Evolutionary conservation across 345 rosid species (phyloP).

Genomic region (Pistacia atlantica): DNA sequence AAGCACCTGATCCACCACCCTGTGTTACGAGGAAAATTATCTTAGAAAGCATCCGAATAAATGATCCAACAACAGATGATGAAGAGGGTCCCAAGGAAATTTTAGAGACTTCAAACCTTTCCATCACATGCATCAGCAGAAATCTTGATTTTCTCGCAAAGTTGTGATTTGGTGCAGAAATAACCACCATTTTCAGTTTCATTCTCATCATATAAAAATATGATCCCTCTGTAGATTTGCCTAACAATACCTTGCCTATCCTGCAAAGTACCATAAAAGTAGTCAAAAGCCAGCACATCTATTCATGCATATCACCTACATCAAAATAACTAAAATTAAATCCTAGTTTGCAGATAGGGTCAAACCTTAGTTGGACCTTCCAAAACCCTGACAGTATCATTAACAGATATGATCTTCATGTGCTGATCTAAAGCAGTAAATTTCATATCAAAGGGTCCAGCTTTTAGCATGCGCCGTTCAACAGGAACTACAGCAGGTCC

Average conservation of each 20-base stretch:
- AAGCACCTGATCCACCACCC: conserved; percentile 57
- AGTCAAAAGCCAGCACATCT: conserved; percentile 6
- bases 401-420: conserved; percentile 58
- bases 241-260: conserved; percentile 83
- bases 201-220: conserved; percentile 68
- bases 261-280: conserved; percentile 43
- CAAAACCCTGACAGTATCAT: conserved; percentile 73
- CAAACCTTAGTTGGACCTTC: conserved; percentile 84
- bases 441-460: conserved; percentile 66
- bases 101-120: conserved; percentile 49
- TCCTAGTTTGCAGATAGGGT: conserved; percentile 11
- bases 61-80: background rate
- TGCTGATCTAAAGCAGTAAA: conserved; percentile 76
- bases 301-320: background rate
- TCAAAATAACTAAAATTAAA: conserved; percentile 8
- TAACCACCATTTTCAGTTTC: conserved; percentile 84
- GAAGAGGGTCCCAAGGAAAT: background rate
- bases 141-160: conserved; percentile 76
- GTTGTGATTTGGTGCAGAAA: conserved; percentile 74
- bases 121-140: conserved; percentile 41
- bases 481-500: conserved; percentile 60
- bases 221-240: conserved; percentile 81
- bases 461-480: conserved; percentile 53
- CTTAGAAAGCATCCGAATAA: conserved; percentile 7
- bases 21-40: conserved; percentile 30